Percentiles rank a stretch among this genome's conserved stretches.
Evolutionary conservation across 192 early-diverging fungal species (phyloP).

Genomic region (Martensiomyces pterosporus): DNA sequence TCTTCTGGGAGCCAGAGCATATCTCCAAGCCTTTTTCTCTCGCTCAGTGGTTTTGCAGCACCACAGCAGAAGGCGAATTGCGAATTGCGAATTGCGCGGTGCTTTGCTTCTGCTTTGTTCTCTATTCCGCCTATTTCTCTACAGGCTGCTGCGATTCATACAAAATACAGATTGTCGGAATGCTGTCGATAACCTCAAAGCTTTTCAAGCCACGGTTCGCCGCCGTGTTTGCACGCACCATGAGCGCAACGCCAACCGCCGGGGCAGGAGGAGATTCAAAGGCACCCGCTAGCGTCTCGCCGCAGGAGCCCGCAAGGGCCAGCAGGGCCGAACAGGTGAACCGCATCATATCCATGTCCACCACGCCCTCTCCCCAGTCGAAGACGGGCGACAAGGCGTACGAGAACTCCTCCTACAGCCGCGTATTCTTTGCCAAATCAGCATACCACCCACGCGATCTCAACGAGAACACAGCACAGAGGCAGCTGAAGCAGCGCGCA

Average conservation of each 20-base stretch:
- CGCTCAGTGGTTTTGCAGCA: no score
- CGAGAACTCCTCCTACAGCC: slow-evolving; percentile 19
- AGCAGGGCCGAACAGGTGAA: slow-evolving; percentile 20
- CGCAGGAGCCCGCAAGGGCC: no score
- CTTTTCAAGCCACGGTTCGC: slow-evolving; percentile 1
- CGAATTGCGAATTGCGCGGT: no score
- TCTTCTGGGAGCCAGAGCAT: no score
- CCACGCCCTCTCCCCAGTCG: no score
- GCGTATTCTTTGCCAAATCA: slow-evolving; percentile 6
- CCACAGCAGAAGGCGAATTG: no score
- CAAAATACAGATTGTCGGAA: no score
- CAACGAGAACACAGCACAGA: slow-evolving; percentile 10
- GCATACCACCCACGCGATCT: slow-evolving; percentile 37
- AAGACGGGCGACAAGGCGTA: slow-evolving; percentile 1
- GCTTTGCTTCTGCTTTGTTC: no score
- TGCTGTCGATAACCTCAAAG: slow-evolving; percentile 7
- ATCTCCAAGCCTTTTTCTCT: no score
- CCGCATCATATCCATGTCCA: background rate
- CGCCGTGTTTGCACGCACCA: background rate
- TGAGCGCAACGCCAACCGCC: slow-evolving; percentile 4
- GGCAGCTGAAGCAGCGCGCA: background rate
- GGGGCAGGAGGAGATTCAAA: slow-evolving; percentile 2
- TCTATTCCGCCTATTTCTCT: no score
- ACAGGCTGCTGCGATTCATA: no score
- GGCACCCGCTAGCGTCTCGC: no score